These are phyloP conservation scores for Neoarthrinium moseri DNA, from an alignment of 2,329 filamentous ascomycete genomes.

Conservation along the genomic window DNA sequence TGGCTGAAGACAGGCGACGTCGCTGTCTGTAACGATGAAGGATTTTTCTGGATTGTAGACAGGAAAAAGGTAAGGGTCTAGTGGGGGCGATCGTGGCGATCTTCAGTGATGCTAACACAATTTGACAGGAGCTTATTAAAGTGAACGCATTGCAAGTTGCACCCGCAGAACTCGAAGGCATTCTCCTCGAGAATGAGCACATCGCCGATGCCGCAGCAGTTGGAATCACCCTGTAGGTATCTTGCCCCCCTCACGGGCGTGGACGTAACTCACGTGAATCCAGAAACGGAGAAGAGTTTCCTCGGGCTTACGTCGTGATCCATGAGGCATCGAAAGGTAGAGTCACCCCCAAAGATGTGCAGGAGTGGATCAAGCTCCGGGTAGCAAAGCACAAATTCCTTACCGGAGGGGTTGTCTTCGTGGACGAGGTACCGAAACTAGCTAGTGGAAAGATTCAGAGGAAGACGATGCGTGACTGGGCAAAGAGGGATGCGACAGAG, in stretches of 20 bases:
- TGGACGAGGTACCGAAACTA: slow-evolving; percentile 56
- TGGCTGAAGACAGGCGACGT: slow-evolving; percentile 62
- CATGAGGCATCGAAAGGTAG: slow-evolving; percentile 43
- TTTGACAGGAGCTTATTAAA: slow-evolving; percentile 53
- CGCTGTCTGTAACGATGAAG: slow-evolving; percentile 44
- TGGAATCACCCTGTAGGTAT: slow-evolving; percentile 44
- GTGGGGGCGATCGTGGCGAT: no score
- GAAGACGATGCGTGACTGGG: slow-evolving; percentile 55
- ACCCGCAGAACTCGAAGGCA: slow-evolving; percentile 55
- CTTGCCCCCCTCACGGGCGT: neutral
- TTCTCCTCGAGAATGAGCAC: slow-evolving; percentile 48
- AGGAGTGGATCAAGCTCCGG: slow-evolving; percentile 40
- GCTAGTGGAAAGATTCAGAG: slow-evolving; percentile 58
- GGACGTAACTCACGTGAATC: slow-evolving; percentile 3
- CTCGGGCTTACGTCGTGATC: slow-evolving; percentile 50
- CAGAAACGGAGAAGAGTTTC: slow-evolving; percentile 45
- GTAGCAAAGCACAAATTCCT: slow-evolving; percentile 53
- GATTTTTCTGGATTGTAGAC: slow-evolving; percentile 52
- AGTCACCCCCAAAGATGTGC: slow-evolving; percentile 51
- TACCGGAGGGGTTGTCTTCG: slow-evolving; percentile 50
- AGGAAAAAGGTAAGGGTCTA: slow-evolving; percentile 44
- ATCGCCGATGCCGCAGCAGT: slow-evolving; percentile 55
- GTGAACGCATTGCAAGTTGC: slow-evolving; percentile 60
- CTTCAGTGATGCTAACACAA: neutral
- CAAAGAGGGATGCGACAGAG: slow-evolving; percentile 45